Conservation (phyloP, 306 rosid species). For the Acacia confusa region DNA sequence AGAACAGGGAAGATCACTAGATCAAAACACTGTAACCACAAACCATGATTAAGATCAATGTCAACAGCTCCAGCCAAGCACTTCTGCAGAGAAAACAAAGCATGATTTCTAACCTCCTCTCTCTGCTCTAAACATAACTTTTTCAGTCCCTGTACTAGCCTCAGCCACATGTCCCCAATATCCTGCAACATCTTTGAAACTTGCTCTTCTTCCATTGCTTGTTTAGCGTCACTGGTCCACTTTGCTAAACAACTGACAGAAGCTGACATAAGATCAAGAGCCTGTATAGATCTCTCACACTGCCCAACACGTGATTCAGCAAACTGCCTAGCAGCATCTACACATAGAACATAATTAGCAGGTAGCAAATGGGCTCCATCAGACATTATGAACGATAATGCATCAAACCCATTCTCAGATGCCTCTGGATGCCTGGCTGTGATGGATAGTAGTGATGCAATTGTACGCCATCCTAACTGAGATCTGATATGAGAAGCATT, state of each 20-base stretch:
- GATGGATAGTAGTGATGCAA: conserved; percentile 76
- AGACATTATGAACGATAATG: conserved; percentile 75
- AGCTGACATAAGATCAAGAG: conserved; percentile 83
- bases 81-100: conserved; percentile 71
- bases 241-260: conserved; percentile 71
- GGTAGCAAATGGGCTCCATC: conserved; percentile 89
- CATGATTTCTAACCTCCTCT: conserved; percentile 88
- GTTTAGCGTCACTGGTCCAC: conserved; percentile 77
- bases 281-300: conserved; percentile 77
- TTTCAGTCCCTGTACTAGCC: conserved; percentile 78
- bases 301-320: conserved; percentile 96
- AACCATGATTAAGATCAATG: conserved; percentile 51
- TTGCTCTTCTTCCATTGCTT: conserved; percentile 64
- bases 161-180: conserved; percentile 96
- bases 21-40: conserved; percentile 91
- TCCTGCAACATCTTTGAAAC: conserved; percentile 61
- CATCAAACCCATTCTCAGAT: conserved; percentile 91
- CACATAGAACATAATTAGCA: conserved; percentile 73
- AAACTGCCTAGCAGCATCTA: conserved; percentile 89
- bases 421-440: conserved; percentile 95
- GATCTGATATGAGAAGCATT: conserved; percentile 96
- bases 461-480: conserved; percentile 88
- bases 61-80: conserved; percentile 75
- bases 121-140: conserved; percentile 91
- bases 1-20: conserved; percentile 74